A percentile compares a stretch with the other conserved stretches of the same genome.
Evolutionary conservation across 2,329 filamentous ascomycete species (phyloP).

Genomic region (Clonostachys rhizophaga): DNA sequence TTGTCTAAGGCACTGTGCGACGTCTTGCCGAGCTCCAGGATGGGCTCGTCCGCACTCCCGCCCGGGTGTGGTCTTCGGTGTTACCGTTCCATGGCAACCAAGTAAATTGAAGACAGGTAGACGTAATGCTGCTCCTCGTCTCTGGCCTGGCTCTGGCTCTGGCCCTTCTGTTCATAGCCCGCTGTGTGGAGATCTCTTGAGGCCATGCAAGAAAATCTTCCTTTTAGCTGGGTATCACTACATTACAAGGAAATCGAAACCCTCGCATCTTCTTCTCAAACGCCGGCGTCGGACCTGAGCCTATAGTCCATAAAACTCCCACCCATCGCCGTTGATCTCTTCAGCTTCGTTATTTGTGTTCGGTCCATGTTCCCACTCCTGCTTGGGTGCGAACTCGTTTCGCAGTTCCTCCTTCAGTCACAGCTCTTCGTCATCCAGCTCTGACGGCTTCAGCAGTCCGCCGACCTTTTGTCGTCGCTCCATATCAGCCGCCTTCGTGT

Average conservation of each 20-base stretch:
- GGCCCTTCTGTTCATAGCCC: background rate
- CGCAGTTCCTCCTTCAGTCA: slow-evolving; percentile 75
- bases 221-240: slow-evolving; percentile 4
- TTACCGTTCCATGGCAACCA: no score
- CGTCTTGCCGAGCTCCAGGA: no score
- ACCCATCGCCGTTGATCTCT: slow-evolving; percentile 44
- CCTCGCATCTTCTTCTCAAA: background rate
- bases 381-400: slow-evolving; percentile 48
- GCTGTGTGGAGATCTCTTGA: background rate
- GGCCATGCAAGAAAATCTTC: background rate
- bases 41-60: no score
- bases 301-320: slow-evolving; percentile 58
- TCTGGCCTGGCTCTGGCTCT: no score
- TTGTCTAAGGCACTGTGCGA: no score
- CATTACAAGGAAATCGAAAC: slow-evolving; percentile 1
- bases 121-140: no score
- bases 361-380: slow-evolving; percentile 9
- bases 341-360: slow-evolving; percentile 3
- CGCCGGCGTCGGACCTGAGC: background rate
- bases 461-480: slow-evolving; percentile 93
- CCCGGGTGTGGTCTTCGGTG: no score
- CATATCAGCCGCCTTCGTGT: slow-evolving; percentile 82
- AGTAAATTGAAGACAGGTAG: no score
- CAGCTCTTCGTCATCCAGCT: slow-evolving; percentile 85
- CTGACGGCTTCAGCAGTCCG: slow-evolving; percentile 93